These are phyloP conservation scores for Cyberlindnera misumaiensis DNA, from an alignment of 805 yeast genomes.

Conservation along the genomic window DNA sequence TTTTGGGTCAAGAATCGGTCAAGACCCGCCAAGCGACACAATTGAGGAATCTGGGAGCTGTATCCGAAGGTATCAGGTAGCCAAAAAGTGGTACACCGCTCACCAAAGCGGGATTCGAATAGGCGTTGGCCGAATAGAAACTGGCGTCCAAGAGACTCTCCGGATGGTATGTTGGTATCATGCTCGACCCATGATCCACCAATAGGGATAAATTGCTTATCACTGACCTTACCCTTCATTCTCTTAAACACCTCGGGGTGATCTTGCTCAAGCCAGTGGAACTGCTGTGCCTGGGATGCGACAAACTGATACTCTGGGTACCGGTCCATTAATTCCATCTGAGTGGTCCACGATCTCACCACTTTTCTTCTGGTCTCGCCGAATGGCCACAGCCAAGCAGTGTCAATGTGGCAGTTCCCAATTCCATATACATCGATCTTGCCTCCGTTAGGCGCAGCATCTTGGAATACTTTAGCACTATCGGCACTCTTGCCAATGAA, in stretches of 20 bases:
- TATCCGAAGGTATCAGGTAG: conserved; percentile 97
- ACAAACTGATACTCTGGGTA: conserved; percentile 93
- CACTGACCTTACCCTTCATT: conserved; percentile 52
- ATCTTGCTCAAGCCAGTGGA: conserved; percentile 81
- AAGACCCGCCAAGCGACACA: conserved; percentile 82
- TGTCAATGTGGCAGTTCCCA: conserved; percentile 95
- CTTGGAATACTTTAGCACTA: conserved; percentile 55
- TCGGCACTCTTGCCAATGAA: conserved; percentile 64
- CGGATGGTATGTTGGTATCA: conserved; percentile 93
- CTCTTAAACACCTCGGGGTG: conserved; percentile 74
- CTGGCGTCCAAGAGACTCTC: conserved; percentile 86
- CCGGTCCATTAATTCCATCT: conserved; percentile 71
- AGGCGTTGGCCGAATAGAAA: conserved; percentile 86
- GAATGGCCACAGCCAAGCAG: conserved; percentile 99
- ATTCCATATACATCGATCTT: conserved; percentile 67
- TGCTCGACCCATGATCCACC: conserved; percentile 99
- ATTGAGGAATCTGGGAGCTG: conserved; percentile 90
- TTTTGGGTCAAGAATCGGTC: conserved; percentile 86
- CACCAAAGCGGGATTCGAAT: conserved; percentile 73
- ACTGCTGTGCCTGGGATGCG: conserved; percentile 95
- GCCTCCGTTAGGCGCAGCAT: conserved; percentile 23
- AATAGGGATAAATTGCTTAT: conserved; percentile 76
- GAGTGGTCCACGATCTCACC: conserved; percentile 94
- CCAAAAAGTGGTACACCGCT: conserved; percentile 77
- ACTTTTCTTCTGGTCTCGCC: conserved; percentile 92